A percentile compares a stretch with the other conserved stretches of the same genome.
Conservation (phyloP, 2,329 filamentous ascomycete genomes). For the Microdochium nivale region DNA sequence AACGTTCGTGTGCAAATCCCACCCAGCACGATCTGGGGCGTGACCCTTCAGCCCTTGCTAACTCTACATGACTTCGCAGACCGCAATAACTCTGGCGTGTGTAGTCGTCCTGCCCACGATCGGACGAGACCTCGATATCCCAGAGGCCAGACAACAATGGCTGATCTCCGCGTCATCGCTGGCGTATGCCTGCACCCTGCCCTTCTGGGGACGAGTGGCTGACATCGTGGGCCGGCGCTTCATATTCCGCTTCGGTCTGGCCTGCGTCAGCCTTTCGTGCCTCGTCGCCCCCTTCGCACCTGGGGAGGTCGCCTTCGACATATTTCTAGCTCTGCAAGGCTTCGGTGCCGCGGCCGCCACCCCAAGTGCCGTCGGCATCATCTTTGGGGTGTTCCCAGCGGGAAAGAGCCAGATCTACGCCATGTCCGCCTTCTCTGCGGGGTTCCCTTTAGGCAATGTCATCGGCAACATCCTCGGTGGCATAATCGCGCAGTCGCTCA, state of each 20-base stretch:
- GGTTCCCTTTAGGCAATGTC: not conserved
- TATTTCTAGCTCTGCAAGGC: conserved; percentile 31
- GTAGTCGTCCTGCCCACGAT: conserved; percentile 23
- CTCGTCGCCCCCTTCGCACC: conserved; percentile 28
- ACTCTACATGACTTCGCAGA: not conserved
- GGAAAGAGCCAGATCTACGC: conserved; percentile 32
- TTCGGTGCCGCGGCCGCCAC: conserved; percentile 33
- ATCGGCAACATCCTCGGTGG: conserved; percentile 13
- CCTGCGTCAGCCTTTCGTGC: conserved; percentile 26
- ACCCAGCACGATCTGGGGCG: not conserved
- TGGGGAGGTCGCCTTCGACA: conserved; percentile 32
- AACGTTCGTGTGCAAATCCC: not conserved
- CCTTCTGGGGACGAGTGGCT: conserved; percentile 31
- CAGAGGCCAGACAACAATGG: conserved; percentile 26
- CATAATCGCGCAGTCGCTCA: conserved; percentile 25
- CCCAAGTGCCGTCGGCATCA: conserved; percentile 31
- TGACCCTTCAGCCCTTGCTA: not conserved
- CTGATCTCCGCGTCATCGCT: conserved; percentile 33
- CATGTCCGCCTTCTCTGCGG: conserved; percentile 20
- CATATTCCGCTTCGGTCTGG: conserved; percentile 31
- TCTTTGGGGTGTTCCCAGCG: conserved; percentile 28
- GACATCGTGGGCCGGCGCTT: conserved; percentile 32
- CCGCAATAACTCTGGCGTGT: not conserved
- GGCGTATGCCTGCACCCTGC: conserved; percentile 32
- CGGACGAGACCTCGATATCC: conserved; percentile 19